Evolutionary conservation across 2,329 filamentous ascomycete genomes (phyloP).

Genomic region (Mycosphaerella sp.): DNA sequence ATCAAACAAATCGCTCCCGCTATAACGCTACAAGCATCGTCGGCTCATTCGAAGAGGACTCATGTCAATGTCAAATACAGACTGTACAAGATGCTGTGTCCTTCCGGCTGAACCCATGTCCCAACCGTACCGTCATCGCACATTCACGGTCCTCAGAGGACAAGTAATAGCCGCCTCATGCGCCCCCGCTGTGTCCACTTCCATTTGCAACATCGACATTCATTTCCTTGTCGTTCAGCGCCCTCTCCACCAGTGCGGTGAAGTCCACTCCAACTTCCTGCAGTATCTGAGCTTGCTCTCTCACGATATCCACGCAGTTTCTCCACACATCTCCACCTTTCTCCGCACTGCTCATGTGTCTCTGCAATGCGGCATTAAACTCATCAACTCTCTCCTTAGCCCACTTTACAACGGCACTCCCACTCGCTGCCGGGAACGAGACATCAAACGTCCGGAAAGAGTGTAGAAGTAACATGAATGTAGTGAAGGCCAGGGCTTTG

Average conservation of each 20-base stretch:
- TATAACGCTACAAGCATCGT: too few species aligned
- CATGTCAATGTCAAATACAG: too few species aligned
- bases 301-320: conserved; percentile 75
- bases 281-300: conserved; percentile 72
- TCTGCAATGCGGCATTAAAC: conserved; percentile 74
- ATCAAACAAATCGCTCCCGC: too few species aligned
- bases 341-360: conserved; percentile 84
- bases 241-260: conserved; percentile 67
- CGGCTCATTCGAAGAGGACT: too few species aligned
- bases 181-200: conserved; percentile 14
- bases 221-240: conserved; percentile 23
- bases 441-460: conserved; percentile 54
- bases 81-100: too few species aligned
- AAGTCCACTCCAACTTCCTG: conserved; percentile 88
- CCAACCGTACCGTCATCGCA: too few species aligned
- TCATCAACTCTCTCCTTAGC: conserved; percentile 91
- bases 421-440: conserved; percentile 69
- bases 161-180: not conserved
- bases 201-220: conserved; percentile 4
- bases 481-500: conserved; percentile 90
- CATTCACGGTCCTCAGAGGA: too few species aligned
- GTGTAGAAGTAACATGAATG: conserved; percentile 90
- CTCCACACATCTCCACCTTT: conserved; percentile 69
- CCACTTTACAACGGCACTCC: conserved; percentile 96
- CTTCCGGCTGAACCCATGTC: too few species aligned